phyloP scores from a whole-genome alignment of 2,329 filamentous ascomycete genomes.

The Ceratocystis papillata region DNA sequence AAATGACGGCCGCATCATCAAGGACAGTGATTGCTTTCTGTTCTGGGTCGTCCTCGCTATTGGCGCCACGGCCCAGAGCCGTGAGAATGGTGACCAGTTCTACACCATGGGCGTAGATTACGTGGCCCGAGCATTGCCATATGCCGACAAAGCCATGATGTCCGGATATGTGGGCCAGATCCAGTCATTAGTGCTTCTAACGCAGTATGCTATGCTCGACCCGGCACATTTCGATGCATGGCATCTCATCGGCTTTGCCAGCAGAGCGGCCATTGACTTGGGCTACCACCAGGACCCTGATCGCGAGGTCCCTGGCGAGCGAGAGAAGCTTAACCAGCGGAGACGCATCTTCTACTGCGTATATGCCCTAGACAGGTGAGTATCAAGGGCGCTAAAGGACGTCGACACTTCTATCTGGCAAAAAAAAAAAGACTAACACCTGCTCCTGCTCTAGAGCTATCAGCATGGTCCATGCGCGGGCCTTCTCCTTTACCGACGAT shows the following conservation, averaged over 20 bases:
- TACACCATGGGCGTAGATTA: slow-evolving; percentile 47
- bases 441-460: slow-evolving; percentile 49
- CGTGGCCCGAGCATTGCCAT: slow-evolving; percentile 55
- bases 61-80: slow-evolving; percentile 62
- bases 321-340: slow-evolving; percentile 61
- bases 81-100: slow-evolving; percentile 54
- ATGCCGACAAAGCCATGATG: slow-evolving; percentile 71
- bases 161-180: slow-evolving; percentile 79
- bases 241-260: slow-evolving; percentile 85
- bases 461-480: slow-evolving; percentile 74
- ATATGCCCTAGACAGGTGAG: slow-evolving; percentile 75
- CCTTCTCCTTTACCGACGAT: slow-evolving; percentile 90
- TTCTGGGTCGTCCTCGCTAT: slow-evolving; percentile 85
- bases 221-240: slow-evolving; percentile 87
- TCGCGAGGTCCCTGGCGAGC: slow-evolving; percentile 55
- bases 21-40: slow-evolving; percentile 68
- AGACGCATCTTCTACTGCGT: slow-evolving; percentile 82
- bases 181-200: slow-evolving; percentile 74
- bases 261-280: slow-evolving; percentile 75
- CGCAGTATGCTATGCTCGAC: slow-evolving; percentile 81
- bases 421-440: slow-evolving; percentile 26
- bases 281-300: slow-evolving; percentile 89
- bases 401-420: no score
- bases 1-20: slow-evolving; percentile 49
- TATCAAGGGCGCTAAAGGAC: no score